Evolutionary conservation across 169 alveolate species (phyloP).

Genomic region (Babesia sp.): DNA sequence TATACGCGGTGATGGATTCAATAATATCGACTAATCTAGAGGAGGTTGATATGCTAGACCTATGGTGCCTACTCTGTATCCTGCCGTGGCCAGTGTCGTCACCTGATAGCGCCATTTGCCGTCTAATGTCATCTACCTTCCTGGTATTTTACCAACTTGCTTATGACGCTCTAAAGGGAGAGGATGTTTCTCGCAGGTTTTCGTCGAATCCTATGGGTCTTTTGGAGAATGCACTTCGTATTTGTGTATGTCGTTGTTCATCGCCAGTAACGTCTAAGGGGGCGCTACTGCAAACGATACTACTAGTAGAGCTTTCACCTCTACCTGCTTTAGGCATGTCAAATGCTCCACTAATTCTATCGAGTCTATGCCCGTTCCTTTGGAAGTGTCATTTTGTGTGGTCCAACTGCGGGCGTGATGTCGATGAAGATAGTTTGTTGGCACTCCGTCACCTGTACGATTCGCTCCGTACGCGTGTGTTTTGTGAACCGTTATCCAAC

Average conservation of each 20-base stretch:
- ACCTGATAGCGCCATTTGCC: slow-evolving; percentile 48
- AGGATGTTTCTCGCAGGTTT: not conserved
- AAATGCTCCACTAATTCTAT: slow-evolving; percentile 46
- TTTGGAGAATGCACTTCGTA: slow-evolving; percentile 56
- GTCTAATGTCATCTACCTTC: slow-evolving; percentile 43
- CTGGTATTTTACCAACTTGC: slow-evolving; percentile 32
- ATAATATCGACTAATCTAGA: slow-evolving; percentile 19
- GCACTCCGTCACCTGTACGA: slow-evolving; percentile 57
- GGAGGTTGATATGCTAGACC: slow-evolving; percentile 55
- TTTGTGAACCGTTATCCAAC: slow-evolving; percentile 9
- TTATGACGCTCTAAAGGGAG: not conserved
- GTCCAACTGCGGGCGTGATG: slow-evolving; percentile 62
- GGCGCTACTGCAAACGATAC: slow-evolving; percentile 57
- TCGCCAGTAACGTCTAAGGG: slow-evolving; percentile 47
- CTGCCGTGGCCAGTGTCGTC: slow-evolving; percentile 61
- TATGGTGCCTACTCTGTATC: slow-evolving; percentile 65
- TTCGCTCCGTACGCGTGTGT: slow-evolving; percentile 17
- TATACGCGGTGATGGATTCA: slow-evolving; percentile 10
- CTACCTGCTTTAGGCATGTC: slow-evolving; percentile 14
- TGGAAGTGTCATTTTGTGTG: slow-evolving; percentile 68
- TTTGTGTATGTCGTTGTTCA: slow-evolving; percentile 51
- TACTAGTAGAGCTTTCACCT: slow-evolving; percentile 32
- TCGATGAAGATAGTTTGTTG: slow-evolving; percentile 22
- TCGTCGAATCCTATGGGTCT: slow-evolving; percentile 31
- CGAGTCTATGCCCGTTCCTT: slow-evolving; percentile 54